Evolutionary conservation across 805 yeast species (phyloP), one percentile per base, ranked within the genome.

Genomic region (Spathaspora arborariae): DNA sequence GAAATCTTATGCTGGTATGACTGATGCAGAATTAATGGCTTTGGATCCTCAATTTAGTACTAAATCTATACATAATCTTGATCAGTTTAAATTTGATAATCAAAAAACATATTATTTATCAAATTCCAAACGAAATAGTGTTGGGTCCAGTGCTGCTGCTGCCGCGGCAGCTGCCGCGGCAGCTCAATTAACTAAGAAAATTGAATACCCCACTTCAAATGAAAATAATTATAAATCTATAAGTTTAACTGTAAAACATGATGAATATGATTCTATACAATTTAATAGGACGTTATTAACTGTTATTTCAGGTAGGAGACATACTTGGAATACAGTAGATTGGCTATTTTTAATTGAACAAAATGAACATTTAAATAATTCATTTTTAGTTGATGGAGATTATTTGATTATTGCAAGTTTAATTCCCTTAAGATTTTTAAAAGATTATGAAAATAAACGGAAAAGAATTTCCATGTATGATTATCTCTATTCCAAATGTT

Each of bases 21-120:
- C 81, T 13, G 70, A 75, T 56, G 80, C 76, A 47, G 83, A 79
- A 57, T 63, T 79, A 47, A 57, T 78, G 61, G 79, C 77, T 10
- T 62, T 79, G 50, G 84, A 79, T 58, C 74, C 78, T 1, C 83
- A 79, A 53, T 79, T 68, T 56, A 56, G 56, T 6, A 59, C 72
- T 3, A 64, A 68, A 46, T 64, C 72, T 19, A 59, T 65, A 1
- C 57, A 68, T 20, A 67, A 76, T 50, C 58, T 77, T 45, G 71
- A 70, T 44, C 60, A 64, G 43, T 77, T 74, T 60, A 70, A 70
- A 47, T 77, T 77, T 53, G 77, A 74, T 53, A 59, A 64, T 47
- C 69, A 67, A 49, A 60, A 57, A 34, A 66, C 70, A 6, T 63
- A 60, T 43, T 64, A 60, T 41, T 40, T 56, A 3, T 54, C 62